These are phyloP conservation scores for Stachybotrys echinatus DNA, from an alignment of 2,329 filamentous ascomycete genomes.

Conservation along the genomic window DNA sequence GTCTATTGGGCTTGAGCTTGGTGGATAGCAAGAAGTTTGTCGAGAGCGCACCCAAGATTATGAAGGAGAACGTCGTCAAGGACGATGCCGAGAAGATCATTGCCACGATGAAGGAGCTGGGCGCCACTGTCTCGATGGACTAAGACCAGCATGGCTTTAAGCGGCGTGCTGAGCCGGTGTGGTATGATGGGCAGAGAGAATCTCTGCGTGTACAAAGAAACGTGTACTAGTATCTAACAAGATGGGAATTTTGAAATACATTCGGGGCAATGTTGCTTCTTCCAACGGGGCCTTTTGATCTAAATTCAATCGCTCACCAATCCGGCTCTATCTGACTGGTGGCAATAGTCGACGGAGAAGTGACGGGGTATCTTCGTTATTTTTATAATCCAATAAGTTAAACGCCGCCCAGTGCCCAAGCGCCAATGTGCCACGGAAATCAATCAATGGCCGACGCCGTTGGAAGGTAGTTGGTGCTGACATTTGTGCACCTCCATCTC, in stretches of 20 bases:
- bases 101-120: slow-evolving; percentile 86
- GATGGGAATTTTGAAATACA: slow-evolving; percentile 7
- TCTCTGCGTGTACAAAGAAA: slow-evolving; percentile 33
- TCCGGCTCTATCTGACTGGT: too few relatives aligned
- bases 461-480: slow-evolving; percentile 27
- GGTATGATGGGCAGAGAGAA: slow-evolving; percentile 24
- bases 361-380: slow-evolving; percentile 16
- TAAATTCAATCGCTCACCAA: too few relatives aligned
- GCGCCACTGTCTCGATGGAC: slow-evolving; percentile 86
- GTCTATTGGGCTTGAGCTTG: slow-evolving; percentile 86
- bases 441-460: slow-evolving; percentile 20
- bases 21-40: slow-evolving; percentile 99
- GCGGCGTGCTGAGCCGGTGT: slow-evolving; percentile 11
- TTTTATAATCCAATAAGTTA: slow-evolving; percentile 2
- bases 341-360: neutral
- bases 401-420: slow-evolving; percentile 23
- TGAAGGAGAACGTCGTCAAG: slow-evolving; percentile 99
- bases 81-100: slow-evolving; percentile 99
- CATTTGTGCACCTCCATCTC: slow-evolving; percentile 36
- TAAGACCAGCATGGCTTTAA: slow-evolving; percentile 39
- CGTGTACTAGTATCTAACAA: slow-evolving; percentile 31
- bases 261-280: neutral
- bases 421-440: neutral
- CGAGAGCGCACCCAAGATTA: slow-evolving; percentile 92
- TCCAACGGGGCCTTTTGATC: too few relatives aligned